Conservation (phyloP, 768 basidiomycete genomes). For the Serendipita vermifera region DNA sequence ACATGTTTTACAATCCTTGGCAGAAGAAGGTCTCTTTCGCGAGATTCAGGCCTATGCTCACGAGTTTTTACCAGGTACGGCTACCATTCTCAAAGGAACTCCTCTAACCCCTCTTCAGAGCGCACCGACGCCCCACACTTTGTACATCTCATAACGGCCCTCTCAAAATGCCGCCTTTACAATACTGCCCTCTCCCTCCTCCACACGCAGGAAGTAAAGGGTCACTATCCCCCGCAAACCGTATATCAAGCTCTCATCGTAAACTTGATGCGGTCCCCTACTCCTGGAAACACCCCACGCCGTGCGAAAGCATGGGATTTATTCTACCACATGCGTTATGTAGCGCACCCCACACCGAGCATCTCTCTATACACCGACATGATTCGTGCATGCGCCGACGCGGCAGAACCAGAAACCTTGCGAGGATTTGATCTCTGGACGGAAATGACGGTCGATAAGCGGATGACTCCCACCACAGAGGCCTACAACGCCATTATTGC, state of each 20-base stretch:
- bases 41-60: not conserved
- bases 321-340: constrained; percentile 91
- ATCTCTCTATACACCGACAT: constrained; percentile 62
- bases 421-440: constrained; percentile 85
- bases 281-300: constrained; percentile 26
- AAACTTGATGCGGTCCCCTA: constrained; percentile 36
- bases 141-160: constrained; percentile 45
- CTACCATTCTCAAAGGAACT: constrained; percentile 10
- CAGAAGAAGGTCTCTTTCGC: not conserved
- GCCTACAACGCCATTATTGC: constrained; percentile 76
- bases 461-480: constrained; percentile 46
- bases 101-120: constrained; percentile 31
- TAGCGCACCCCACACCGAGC: constrained; percentile 74
- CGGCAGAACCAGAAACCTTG: constrained; percentile 57
- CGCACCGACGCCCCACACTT: constrained; percentile 60
- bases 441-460: constrained; percentile 73
- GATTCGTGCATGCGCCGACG: constrained; percentile 68
- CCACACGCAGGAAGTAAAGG: constrained; percentile 55
- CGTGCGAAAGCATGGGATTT: constrained; percentile 86
- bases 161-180: constrained; percentile 38
- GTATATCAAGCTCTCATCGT: constrained; percentile 62
- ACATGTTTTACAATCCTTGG: not conserved
- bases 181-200: constrained; percentile 51
- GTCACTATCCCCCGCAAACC: constrained; percentile 50
- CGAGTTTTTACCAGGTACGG: not conserved